Conservation (phyloP, 2,329 filamentous ascomycete species). For the Trichoderma asperellum region DNA sequence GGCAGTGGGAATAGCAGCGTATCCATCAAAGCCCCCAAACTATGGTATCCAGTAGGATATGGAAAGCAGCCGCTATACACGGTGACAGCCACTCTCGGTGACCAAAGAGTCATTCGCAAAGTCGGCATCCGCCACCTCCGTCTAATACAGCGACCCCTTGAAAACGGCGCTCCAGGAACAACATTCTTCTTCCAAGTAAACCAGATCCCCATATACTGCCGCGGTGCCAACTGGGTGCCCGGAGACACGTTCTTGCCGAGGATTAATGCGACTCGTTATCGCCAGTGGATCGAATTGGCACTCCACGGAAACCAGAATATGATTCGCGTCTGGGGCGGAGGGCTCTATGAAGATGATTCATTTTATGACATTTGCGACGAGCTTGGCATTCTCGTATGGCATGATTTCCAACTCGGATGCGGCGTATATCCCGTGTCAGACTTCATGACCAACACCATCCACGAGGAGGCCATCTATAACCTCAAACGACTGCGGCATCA, state of each 20-base stretch:
- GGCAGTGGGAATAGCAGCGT: background rate
- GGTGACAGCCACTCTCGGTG: slow-evolving; percentile 54
- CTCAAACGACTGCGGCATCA: slow-evolving; percentile 60
- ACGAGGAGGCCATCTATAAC: slow-evolving; percentile 63
- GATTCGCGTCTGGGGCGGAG: slow-evolving; percentile 74
- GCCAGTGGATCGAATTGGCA: slow-evolving; percentile 71
- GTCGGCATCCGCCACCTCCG: slow-evolving; percentile 66
- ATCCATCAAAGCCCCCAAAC: slow-evolving; percentile 51
- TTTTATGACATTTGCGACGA: slow-evolving; percentile 71
- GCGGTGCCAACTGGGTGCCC: slow-evolving; percentile 79
- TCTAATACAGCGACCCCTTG: slow-evolving; percentile 58
- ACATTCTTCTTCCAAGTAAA: slow-evolving; percentile 77
- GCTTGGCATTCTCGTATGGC: slow-evolving; percentile 69
- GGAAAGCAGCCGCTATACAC: slow-evolving; percentile 71
- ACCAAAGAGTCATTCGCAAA: slow-evolving; percentile 49
- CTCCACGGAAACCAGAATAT: slow-evolving; percentile 75
- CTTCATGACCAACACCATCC: slow-evolving; percentile 59
- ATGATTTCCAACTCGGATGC: slow-evolving; percentile 72
- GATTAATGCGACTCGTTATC: slow-evolving; percentile 64
- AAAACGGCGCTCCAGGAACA: slow-evolving; percentile 55
- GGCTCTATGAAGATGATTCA: slow-evolving; percentile 68
- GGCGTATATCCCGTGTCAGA: slow-evolving; percentile 62
- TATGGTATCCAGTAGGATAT: slow-evolving; percentile 75
- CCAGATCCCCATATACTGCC: slow-evolving; percentile 71
- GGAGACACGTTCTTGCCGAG: slow-evolving; percentile 74